Evolutionary conservation across 176 grass and related monocot genomes (phyloP).

Genomic region (Phoenix roebelenii): DNA sequence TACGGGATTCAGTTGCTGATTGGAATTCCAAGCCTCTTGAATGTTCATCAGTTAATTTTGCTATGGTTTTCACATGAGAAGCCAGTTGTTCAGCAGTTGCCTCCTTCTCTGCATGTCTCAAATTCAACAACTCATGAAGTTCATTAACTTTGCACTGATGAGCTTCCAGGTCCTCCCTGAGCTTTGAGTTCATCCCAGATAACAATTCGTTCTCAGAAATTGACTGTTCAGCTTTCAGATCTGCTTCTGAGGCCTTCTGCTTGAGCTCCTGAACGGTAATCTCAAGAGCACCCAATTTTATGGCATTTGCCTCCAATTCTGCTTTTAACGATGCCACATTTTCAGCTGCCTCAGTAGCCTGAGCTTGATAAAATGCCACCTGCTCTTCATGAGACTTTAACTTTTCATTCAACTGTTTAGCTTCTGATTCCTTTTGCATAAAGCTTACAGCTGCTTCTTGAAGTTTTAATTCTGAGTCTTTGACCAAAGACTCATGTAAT

Average conservation of each 20-base stretch:
- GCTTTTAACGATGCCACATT: constrained; percentile 52
- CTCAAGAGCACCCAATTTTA: constrained; percentile 51
- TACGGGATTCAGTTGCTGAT: constrained; percentile 5
- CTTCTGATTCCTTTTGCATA: constrained; percentile 49
- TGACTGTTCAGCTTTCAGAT: constrained; percentile 41
- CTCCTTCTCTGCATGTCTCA: constrained; percentile 25
- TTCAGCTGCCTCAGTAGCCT: constrained; percentile 38
- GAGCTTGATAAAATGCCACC: constrained; percentile 39
- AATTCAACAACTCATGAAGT: constrained; percentile 45
- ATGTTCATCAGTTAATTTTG: constrained; percentile 7
- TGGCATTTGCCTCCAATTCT: constrained; percentile 69
- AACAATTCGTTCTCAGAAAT: constrained; percentile 37
- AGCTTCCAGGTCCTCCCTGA: constrained; percentile 63
- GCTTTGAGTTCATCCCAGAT: constrained; percentile 29
- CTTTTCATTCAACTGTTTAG: constrained; percentile 39
- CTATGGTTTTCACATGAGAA: constrained; percentile 10
- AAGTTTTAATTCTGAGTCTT: constrained; percentile 70
- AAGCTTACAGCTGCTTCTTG: constrained; percentile 41
- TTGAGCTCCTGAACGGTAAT: constrained; percentile 49
- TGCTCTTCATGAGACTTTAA: constrained; percentile 42
- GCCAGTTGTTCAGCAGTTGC: constrained; percentile 8
- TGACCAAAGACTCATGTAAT: constrained; percentile 55
- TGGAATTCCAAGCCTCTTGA: constrained; percentile 16
- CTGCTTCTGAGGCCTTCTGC: constrained; percentile 32
- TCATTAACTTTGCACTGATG: constrained; percentile 45